Percentiles rank a stretch among this genome's conserved stretches.
Conservation (phyloP, 2,329 filamentous ascomycete species). For the Didymella pomorum region DNA sequence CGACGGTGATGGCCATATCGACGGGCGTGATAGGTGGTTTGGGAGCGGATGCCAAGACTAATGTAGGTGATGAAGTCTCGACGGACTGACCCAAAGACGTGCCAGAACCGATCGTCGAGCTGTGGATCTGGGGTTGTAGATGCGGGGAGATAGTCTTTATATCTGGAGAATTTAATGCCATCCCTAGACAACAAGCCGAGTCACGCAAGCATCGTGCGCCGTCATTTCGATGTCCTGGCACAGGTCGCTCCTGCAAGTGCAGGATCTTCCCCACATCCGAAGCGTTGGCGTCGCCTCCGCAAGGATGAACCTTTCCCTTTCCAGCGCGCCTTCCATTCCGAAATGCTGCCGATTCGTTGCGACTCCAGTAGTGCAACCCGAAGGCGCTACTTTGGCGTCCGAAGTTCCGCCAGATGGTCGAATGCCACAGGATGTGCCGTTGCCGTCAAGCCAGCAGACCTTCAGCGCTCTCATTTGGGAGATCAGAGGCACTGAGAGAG, state of each 20-base stretch:
- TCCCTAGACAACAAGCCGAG: background rate
- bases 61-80: background rate
- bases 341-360: slow-evolving; percentile 8
- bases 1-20: background rate
- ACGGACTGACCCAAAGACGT: background rate
- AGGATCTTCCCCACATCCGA: slow-evolving; percentile 9
- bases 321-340: background rate
- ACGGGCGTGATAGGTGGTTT: slow-evolving; percentile 25
- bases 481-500: background rate
- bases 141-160: slow-evolving; percentile 1
- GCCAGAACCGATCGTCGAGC: slow-evolving; percentile 1
- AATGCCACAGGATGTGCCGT: background rate
- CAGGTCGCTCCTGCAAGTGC: background rate
- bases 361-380: background rate
- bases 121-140: slow-evolving; percentile 6
- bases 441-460: background rate
- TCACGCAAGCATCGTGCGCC: background rate
- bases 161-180: slow-evolving; percentile 7
- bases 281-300: background rate
- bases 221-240: background rate
- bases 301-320: background rate
- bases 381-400: background rate
- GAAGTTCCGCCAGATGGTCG: background rate
- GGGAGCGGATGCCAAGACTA: slow-evolving; percentile 42
- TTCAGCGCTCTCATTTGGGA: background rate